Evolutionary conservation across 257 asterid species (phyloP).

Genomic region (Solanum chiquidenum): DNA sequence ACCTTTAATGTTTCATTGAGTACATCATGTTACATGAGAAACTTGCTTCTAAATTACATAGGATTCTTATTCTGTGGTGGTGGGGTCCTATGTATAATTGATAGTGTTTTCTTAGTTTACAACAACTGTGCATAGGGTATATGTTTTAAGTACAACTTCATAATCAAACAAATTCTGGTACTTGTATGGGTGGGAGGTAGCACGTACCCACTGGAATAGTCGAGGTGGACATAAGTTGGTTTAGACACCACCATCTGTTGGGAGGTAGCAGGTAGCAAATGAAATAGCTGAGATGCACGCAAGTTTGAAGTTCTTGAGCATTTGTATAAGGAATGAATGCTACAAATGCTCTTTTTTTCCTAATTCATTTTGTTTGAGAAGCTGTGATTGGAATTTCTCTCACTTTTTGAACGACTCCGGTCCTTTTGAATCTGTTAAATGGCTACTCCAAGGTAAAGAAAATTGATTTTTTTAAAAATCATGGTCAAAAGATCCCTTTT

Average conservation of each 20-base stretch:
- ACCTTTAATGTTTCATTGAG: background rate
- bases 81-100: conserved; percentile 25
- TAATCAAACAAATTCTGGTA: background rate
- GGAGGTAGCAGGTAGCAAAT: background rate
- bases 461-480: background rate
- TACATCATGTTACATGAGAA: background rate
- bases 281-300: background rate
- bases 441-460: too few relatives aligned
- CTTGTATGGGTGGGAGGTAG: background rate
- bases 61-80: background rate
- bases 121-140: conserved; percentile 40
- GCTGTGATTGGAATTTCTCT: too few relatives aligned
- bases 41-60: conserved; percentile 16
- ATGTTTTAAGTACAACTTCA: background rate
- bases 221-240: background rate
- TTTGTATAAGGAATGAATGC: too few relatives aligned
- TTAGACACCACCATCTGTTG: background rate
- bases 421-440: too few relatives aligned
- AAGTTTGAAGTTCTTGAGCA: background rate
- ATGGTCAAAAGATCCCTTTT: background rate
- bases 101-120: conserved; percentile 26
- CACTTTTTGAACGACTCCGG: too few relatives aligned
- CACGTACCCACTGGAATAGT: background rate
- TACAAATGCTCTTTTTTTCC: too few relatives aligned
- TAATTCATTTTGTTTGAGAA: too few relatives aligned